A percentile compares a stretch with the other conserved stretches of the same genome.
These are phyloP conservation scores for Gentiana dahurica DNA, from an alignment of 257 asterid species.

Conservation along the genomic window DNA sequence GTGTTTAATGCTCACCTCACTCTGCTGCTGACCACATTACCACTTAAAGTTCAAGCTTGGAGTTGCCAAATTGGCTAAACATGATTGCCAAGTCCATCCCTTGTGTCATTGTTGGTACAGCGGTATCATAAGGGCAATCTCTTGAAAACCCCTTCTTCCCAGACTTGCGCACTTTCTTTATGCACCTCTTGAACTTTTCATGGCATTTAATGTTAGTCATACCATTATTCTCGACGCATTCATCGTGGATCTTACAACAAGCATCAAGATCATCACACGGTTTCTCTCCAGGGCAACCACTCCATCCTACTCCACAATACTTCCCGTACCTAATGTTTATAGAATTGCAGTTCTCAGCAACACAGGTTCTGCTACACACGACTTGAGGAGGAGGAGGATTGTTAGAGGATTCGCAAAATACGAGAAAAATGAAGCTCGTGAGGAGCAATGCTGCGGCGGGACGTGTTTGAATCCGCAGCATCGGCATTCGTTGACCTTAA, in stretches of 20 bases:
- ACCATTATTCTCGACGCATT: constrained; percentile 65
- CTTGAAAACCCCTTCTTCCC: constrained; percentile 72
- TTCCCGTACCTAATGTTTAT: constrained; percentile 80
- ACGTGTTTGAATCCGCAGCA: constrained; percentile 8
- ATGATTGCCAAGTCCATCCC: constrained; percentile 89
- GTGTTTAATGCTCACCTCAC: too few relatives aligned
- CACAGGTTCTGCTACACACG: constrained; percentile 60
- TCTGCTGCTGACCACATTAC: too few relatives aligned
- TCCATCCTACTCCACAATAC: constrained; percentile 94
- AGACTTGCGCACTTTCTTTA: constrained; percentile 59
- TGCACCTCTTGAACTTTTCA: constrained; percentile 75
- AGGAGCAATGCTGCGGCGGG: constrained; percentile 29
- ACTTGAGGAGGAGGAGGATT: constrained; percentile 48
- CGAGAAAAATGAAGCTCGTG: constrained; percentile 5
- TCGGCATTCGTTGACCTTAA: constrained; percentile 7
- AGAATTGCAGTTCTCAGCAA: constrained; percentile 62
- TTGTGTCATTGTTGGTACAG: constrained; percentile 74
- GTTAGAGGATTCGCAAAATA: constrained; percentile 34
- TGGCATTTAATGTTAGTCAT: constrained; percentile 67
- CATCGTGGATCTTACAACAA: constrained; percentile 83
- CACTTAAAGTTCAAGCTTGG: constrained; percentile 44
- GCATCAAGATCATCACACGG: constrained; percentile 95
- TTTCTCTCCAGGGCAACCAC: constrained; percentile 87
- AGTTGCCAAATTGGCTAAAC: constrained; percentile 58
- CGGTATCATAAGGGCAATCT: constrained; percentile 54